A percentile compares a stretch with the other conserved stretches of the same genome.
phyloP scores from a whole-genome alignment of 495 filamentous ascomycete genomes.

The Aspergillus biplanus region DNA sequence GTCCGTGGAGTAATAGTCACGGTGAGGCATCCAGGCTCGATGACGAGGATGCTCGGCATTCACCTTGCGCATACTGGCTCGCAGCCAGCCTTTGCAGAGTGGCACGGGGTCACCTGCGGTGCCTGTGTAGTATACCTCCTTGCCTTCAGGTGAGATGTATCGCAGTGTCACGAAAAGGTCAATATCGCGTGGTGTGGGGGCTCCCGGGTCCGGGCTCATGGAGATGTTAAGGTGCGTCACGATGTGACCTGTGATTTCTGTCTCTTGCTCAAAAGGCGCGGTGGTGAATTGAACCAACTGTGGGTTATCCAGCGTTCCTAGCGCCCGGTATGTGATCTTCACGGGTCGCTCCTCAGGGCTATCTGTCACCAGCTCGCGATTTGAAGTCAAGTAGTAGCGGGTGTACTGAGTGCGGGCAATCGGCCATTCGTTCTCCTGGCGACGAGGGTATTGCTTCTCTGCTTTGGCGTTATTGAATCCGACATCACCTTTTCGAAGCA shows the following conservation, averaged over 20 bases:
- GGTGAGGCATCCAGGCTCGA: conserved; percentile 56
- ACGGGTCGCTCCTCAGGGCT: conserved; percentile 15
- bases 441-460: conserved; percentile 53
- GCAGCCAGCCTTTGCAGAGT: conserved; percentile 47
- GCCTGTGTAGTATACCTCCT: conserved; percentile 69
- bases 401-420: conserved; percentile 63
- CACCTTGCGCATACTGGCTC: conserved; percentile 57
- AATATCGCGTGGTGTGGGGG: conserved; percentile 53
- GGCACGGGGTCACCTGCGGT: conserved; percentile 53
- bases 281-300: conserved; percentile 57
- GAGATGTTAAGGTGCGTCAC: conserved; percentile 64
- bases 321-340: conserved; percentile 57
- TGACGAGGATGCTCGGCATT: conserved; percentile 53
- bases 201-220: conserved; percentile 43
- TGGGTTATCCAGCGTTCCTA: conserved; percentile 53
- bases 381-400: conserved; percentile 54
- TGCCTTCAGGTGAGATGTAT: conserved; percentile 55
- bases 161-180: conserved; percentile 69
- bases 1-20: conserved; percentile 63
- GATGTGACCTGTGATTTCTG: conserved; percentile 69
- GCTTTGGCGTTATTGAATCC: conserved; percentile 63
- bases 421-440: conserved; percentile 66
- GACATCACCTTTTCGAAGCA: conserved; percentile 63
- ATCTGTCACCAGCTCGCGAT: conserved; percentile 34
- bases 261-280: conserved; percentile 56